Conservation (phyloP, 148 eudicot genomes). For the Simmondsia chinensis region DNA sequence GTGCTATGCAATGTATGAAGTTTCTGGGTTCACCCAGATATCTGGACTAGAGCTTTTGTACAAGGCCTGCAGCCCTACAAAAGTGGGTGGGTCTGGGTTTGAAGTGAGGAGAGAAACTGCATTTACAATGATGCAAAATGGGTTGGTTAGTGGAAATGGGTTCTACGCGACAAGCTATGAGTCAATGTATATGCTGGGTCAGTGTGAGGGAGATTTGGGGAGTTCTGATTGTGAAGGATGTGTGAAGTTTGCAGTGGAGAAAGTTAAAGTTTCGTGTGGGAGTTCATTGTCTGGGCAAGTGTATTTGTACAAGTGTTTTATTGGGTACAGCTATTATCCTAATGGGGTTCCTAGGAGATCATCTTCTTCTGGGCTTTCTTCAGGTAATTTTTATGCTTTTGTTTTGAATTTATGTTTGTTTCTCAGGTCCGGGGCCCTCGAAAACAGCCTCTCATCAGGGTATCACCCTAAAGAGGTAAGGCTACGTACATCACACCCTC, state of each 20-base stretch:
- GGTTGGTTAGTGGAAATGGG: slow-evolving; percentile 45
- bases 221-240: slow-evolving; percentile 62
- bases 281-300: slow-evolving; percentile 64
- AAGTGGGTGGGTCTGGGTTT: slow-evolving; percentile 47
- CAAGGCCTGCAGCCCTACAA: slow-evolving; percentile 48
- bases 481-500: no score
- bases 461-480: no score
- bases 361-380: slow-evolving; percentile 27
- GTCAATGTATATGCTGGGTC: slow-evolving; percentile 61
- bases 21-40: slow-evolving; percentile 65
- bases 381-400: no score
- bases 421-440: no score
- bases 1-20: slow-evolving; percentile 70
- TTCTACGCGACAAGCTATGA: slow-evolving; percentile 56
- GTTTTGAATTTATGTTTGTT: no score
- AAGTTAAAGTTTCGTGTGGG: slow-evolving; percentile 85
- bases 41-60: slow-evolving; percentile 68
- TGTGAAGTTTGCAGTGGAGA: slow-evolving; percentile 69
- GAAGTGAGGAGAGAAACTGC: slow-evolving; percentile 77
- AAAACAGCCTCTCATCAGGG: no score
- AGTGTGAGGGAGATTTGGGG: slow-evolving; percentile 88
- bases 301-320: slow-evolving; percentile 72
- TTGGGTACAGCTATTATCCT: slow-evolving; percentile 59
- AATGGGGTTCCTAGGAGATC: slow-evolving; percentile 57
- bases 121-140: slow-evolving; percentile 46